Percentiles rank a stretch among this genome's conserved stretches.
These are phyloP conservation scores for Moesziomyces sp. DNA, from an alignment of 1,284 basidiomycete species.

Conservation along the genomic window DNA sequence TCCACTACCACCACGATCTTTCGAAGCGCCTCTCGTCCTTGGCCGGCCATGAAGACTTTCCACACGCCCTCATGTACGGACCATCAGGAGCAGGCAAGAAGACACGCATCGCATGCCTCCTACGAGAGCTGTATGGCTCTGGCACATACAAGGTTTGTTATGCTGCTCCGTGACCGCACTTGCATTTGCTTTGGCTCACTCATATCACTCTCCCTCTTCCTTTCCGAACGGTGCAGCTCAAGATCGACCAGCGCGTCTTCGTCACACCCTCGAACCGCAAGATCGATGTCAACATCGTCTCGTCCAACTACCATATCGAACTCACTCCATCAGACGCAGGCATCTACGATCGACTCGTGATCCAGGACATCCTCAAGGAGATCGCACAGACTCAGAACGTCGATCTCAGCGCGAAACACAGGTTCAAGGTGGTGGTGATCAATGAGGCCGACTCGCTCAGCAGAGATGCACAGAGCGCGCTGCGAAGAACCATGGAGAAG, in stretches of 20 bases:
- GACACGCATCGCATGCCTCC: constrained; percentile 83
- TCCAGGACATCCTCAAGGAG: constrained; percentile 97
- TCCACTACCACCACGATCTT: constrained; percentile 88
- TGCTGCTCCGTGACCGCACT: neutral
- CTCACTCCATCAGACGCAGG: constrained; percentile 98
- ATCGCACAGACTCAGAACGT: constrained; percentile 99
- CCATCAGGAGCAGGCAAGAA: constrained; percentile 98
- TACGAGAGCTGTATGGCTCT: constrained; percentile 88
- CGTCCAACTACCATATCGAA: constrained; percentile 94
- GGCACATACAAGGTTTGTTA: constrained; percentile 87
- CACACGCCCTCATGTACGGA: constrained; percentile 97
- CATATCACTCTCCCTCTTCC: neutral
- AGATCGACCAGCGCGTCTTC: constrained; percentile 98
- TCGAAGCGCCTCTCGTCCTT: constrained; percentile 83
- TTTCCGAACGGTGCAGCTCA: constrained; percentile 74
- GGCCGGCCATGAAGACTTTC: constrained; percentile 77
- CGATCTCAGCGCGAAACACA: constrained; percentile 91
- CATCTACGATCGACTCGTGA: constrained; percentile 92
- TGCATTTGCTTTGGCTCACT: neutral
- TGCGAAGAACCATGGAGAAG: constrained; percentile 97
- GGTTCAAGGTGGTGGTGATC: constrained; percentile 99
- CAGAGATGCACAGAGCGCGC: constrained; percentile 94
- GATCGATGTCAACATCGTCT: constrained; percentile 92
- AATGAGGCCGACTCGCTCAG: constrained; percentile 96
- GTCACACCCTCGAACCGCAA: constrained; percentile 93